phyloP scores from a whole-genome alignment of 2,329 filamentous ascomycete genomes.

The Pseudopyrenochaeta lycopersici region DNA sequence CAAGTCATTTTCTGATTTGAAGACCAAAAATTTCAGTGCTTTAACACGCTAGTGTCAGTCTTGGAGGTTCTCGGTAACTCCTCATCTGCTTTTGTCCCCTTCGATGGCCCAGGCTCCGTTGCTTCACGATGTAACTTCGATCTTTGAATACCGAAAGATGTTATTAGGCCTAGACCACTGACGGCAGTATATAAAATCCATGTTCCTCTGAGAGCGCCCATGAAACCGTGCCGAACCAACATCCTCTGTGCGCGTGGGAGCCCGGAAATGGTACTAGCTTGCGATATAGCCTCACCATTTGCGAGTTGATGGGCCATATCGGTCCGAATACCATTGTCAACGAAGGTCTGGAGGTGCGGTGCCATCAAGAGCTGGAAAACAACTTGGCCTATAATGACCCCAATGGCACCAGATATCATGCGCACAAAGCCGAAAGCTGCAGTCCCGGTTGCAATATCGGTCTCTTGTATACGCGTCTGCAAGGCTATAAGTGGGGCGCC shows the following conservation, averaged over 20 bases:
- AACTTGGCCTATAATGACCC: slow-evolving; percentile 60
- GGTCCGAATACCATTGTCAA: slow-evolving; percentile 24
- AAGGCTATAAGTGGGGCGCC: slow-evolving; percentile 64
- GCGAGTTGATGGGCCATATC: slow-evolving; percentile 36
- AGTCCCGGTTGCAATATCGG: slow-evolving; percentile 61
- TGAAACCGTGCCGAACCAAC: slow-evolving; percentile 54
- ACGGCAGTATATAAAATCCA: slow-evolving; percentile 62
- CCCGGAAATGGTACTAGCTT: slow-evolving; percentile 27
- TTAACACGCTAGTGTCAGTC: too few relatives aligned
- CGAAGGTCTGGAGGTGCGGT: slow-evolving; percentile 48
- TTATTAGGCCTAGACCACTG: slow-evolving; percentile 43
- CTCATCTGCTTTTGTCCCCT: background rate
- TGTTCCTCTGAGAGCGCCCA: slow-evolving; percentile 55
- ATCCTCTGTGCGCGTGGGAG: slow-evolving; percentile 41
- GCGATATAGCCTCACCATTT: slow-evolving; percentile 43
- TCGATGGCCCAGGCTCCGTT: background rate
- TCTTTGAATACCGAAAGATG: slow-evolving; percentile 46
- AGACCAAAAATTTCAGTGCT: too few relatives aligned
- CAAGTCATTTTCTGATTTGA: too few relatives aligned
- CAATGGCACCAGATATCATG: slow-evolving; percentile 56
- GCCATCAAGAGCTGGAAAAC: slow-evolving; percentile 66
- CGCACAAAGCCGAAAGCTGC: slow-evolving; percentile 61
- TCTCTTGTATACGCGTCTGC: slow-evolving; percentile 65
- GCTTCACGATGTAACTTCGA: slow-evolving; percentile 27
- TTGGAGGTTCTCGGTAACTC: background rate